Evolutionary conservation across 768 basidiomycete genomes (phyloP).

Genomic region (Rhodotorula diobovata): DNA sequence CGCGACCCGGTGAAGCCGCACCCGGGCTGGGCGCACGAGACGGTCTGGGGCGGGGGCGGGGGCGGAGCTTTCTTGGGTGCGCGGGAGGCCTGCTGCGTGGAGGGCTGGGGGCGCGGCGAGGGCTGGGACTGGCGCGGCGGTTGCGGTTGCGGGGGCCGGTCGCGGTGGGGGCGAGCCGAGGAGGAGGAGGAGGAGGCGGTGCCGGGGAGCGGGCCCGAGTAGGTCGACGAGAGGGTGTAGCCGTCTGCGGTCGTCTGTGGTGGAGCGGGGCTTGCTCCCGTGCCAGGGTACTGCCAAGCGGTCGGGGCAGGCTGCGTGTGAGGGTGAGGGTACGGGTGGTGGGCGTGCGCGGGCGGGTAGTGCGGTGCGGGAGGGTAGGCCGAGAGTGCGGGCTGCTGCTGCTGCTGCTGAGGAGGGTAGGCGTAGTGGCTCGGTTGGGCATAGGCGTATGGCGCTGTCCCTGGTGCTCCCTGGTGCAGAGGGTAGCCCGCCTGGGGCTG

Average conservation of each 20-base stretch:
- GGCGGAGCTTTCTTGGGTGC: no score
- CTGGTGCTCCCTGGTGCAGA: neutral
- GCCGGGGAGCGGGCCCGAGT: neutral
- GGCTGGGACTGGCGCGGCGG: no score
- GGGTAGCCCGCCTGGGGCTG: neutral
- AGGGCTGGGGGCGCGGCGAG: neutral
- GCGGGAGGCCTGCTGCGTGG: no score
- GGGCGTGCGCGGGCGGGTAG: neutral
- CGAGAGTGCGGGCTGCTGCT: no score
- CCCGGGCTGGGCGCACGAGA: constrained; percentile 44
- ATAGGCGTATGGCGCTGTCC: neutral
- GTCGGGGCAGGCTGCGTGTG: neutral
- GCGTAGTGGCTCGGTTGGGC: no score
- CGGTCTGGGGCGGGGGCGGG: neutral
- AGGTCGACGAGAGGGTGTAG: constrained; percentile 26
- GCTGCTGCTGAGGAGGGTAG: no score
- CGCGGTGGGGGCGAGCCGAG: neutral
- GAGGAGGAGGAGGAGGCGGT: neutral
- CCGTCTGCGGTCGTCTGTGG: constrained; percentile 9
- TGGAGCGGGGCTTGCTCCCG: no score
- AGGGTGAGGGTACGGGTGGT: neutral
- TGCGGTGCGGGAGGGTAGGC: no score
- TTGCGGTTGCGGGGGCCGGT: no score
- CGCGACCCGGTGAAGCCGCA: constrained; percentile 47
- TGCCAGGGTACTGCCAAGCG: neutral